Percentiles rank a stretch among this genome's conserved stretches.
Conservation (phyloP, 768 basidiomycete genomes). For the Mycena floridula region DNA sequence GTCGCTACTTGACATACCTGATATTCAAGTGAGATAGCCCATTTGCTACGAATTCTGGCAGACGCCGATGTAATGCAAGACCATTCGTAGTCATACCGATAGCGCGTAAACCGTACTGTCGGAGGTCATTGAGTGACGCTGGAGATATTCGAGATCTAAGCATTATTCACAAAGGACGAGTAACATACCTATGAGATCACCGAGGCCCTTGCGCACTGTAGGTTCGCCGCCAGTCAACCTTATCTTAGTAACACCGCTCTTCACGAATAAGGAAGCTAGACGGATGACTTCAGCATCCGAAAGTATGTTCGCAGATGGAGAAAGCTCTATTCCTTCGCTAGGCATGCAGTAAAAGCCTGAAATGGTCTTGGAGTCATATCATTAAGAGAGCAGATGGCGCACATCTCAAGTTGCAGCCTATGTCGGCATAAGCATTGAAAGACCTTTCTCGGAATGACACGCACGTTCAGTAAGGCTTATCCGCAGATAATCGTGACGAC, state of each 20-base stretch:
- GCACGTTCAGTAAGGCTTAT: conserved; percentile 85
- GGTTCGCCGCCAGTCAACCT: conserved; percentile 87
- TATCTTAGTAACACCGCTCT: conserved; percentile 81
- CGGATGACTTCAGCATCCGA: conserved; percentile 72
- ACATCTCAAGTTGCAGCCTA: conserved; percentile 87
- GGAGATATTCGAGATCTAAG: conserved; percentile 3
- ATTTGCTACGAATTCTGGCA: conserved; percentile 59
- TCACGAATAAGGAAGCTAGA: conserved; percentile 71
- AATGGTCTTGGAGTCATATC: conserved; percentile 2
- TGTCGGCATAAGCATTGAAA: no score
- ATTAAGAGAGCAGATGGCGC: conserved; percentile 7
- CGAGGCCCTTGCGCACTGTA: conserved; percentile 70
- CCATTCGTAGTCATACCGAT: conserved; percentile 89
- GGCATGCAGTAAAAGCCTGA: conserved; percentile 93
- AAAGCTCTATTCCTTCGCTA: conserved; percentile 67
- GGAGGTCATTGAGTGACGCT: conserved; percentile 63
- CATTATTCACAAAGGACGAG: not conserved
- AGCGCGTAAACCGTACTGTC: conserved; percentile 53
- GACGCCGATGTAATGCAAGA: conserved; percentile 62
- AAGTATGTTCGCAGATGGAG: conserved; percentile 62
- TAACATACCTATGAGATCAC: conserved; percentile 57
- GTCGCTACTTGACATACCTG: conserved; percentile 37
- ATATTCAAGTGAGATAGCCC: conserved; percentile 76
- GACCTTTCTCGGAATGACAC: no score
- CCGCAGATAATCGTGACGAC: conserved; percentile 81